These are phyloP conservation scores for Handroanthus guayacan DNA, from an alignment of 257 asterid species.

Conservation along the genomic window DNA sequence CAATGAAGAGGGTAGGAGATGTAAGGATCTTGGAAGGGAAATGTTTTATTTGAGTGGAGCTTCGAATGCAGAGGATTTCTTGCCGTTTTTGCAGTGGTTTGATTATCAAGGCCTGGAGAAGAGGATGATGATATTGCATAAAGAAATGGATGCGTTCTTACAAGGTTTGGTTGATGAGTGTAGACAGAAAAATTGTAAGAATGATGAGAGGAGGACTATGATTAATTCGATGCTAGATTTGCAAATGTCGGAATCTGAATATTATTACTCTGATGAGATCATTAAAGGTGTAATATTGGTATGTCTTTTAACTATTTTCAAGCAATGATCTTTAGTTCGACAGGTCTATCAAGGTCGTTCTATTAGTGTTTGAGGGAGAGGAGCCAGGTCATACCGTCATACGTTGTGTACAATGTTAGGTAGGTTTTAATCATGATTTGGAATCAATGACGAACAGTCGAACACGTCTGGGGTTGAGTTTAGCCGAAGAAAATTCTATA, in stretches of 20 bases:
- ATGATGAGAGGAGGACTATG: constrained; percentile 5
- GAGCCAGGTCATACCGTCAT: no score
- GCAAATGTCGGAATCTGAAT: constrained; percentile 17
- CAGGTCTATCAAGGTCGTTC: no score
- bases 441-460: no score
- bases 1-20: constrained; percentile 6
- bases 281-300: constrained; percentile 41
- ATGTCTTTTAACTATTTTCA: background rate
- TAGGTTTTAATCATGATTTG: no score
- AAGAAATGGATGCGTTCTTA: constrained; percentile 23
- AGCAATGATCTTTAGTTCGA: background rate
- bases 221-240: constrained; percentile 25
- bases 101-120: constrained; percentile 28
- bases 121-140: constrained; percentile 19
- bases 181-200: background rate
- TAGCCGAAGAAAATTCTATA: no score
- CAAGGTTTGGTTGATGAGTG: constrained; percentile 36
- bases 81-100: constrained; percentile 38
- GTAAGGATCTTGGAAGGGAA: background rate
- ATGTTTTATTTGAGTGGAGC: constrained; percentile 11
- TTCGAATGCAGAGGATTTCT: constrained; percentile 32
- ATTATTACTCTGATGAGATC: constrained; percentile 39
- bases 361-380: no score
- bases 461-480: no score
- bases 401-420: no score